Percentiles rank a stretch among this genome's conserved stretches.
These are phyloP conservation scores for Calonectria crousiana DNA, from an alignment of 2,329 filamentous ascomycete genomes.

Conservation along the genomic window DNA sequence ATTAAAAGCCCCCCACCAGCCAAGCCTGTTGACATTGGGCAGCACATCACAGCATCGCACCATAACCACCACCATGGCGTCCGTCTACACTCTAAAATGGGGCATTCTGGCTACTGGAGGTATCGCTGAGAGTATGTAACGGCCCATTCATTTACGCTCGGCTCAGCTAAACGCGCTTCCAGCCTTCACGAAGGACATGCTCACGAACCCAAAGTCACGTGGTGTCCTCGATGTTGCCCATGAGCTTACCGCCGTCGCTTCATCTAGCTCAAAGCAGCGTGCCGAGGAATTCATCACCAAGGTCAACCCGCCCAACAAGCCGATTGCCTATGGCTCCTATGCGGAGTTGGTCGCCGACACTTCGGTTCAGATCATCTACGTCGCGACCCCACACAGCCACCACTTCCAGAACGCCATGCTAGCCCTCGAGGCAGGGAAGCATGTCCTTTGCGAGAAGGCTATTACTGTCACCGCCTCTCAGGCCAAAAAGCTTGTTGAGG, in stretches of 20 bases:
- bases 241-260: not conserved
- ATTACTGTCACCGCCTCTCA: slow-evolving; percentile 49
- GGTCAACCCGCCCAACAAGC: not conserved
- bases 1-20: not conserved
- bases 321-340: slow-evolving; percentile 38
- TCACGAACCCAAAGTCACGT: slow-evolving; percentile 7
- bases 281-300: not conserved
- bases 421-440: slow-evolving; percentile 50
- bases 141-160: not conserved
- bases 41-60: not conserved
- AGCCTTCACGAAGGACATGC: slow-evolving; percentile 6
- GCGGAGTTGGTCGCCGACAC: slow-evolving; percentile 47
- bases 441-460: slow-evolving; percentile 53
- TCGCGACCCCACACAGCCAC: slow-evolving; percentile 51
- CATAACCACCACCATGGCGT: not conserved
- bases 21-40: not conserved
- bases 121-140: not conserved
- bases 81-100: slow-evolving; percentile 11
- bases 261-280: slow-evolving; percentile 4
- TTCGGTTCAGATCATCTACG: slow-evolving; percentile 51
- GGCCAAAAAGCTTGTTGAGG: slow-evolving; percentile 41
- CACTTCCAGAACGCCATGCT: slow-evolving; percentile 51
- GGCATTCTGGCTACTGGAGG: slow-evolving; percentile 7
- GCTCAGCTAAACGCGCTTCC: not conserved
- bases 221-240: not conserved